Base-by-base conservation (phyloP, 148 eudicot genomes). In the Spergularia marina region DNA sequence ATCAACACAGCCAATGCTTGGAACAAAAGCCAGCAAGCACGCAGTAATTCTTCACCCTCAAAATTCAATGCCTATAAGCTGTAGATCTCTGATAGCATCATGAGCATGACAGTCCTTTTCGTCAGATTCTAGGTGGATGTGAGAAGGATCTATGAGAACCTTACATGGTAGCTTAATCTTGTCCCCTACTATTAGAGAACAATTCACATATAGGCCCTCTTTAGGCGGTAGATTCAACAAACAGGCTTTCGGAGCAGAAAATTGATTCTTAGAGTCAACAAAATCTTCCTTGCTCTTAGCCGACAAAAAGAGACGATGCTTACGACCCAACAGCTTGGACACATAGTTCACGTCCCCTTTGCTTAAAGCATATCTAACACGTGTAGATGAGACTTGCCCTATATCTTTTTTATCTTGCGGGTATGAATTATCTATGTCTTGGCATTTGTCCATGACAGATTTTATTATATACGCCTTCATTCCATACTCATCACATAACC, bases 321-420 rank as follows among this genome's bases (percentile, higher is more conserved):
- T 72, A 62, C 99, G 99, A n/a, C 99, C 99, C 77, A 95, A 79
- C 47, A 95, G 92, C 79, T 92, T 89, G 2, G 96, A 85, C 13
- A 95, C 99, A 70, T 95, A 89, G 67, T 82, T 80, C 85, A 95
- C 86, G 56, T 95, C 92, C 63, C 99, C 97, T 72, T 77, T 79
- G 59, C 88, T 82, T 63, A 92, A 92, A 59, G 99, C 97, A 70
- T 85, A 79, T 65, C 99, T 92, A 60, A 95, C 99, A 53, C 99
- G 91, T 51, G 99, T 95, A 70, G 97, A 95, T 14, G 97, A 92
- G 61, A 95, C 99, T 83, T 95, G 99, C 39, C 99, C 99, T 85
- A 52, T 85, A 77, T 95, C 99, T 71, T 91, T 87, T 49, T 85
- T 77, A 74, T 84, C 77, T 20, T 30, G 70, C n/a, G 81, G 66